Evolutionary conservation across 2,329 filamentous ascomycete species (phyloP), one percentile per base, ranked within the genome.

Genomic region (Diaporthe humulicola): DNA sequence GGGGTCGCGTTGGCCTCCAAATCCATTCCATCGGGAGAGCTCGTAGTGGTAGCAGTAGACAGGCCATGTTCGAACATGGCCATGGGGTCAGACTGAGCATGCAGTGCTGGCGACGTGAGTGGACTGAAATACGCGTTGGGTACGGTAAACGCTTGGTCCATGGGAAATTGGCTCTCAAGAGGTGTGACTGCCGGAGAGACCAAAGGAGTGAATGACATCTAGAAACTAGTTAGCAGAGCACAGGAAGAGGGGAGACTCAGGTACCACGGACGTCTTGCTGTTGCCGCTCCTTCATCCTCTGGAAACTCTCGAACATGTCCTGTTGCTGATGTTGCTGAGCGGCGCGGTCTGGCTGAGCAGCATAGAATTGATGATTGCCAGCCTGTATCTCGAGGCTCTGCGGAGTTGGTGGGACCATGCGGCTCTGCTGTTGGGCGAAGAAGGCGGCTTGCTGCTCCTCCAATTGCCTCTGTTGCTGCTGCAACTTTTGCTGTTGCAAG

Each of bases 181-280:
- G 94, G 94, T 2, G 94, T 96, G 57, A 96, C 94, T 6, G 94
- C 94, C n/a, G 94, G 94, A 25, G 94, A 96, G 15, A 94, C 94
- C 40, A 96, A 88, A 0, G 94, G 94, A 3, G 94, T 96, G 81
- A 96, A 96, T 14, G 92, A 88, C 89, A 94, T 91, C 91, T 93
- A 79, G 38, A 78, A 76, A 74, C 82, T 81, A 77, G 80, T 82
- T 74, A 80, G 78, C 61, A 69, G 57, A 9, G 45, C 56, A 22
- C n/a, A 28, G 8, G 6, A 50, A 10, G 48, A 45, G 19, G 8
- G 38, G 19, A 4, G 15, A 4, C 4, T 17, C 22, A 36, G 36
- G 28, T 9, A n/a, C n/a, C 33, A 85, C 89, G 80, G 82, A 90
- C 90, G 81, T 93, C 93, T 83, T 93, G 89, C 79, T 94, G 92